Evolutionary conservation across 2,329 filamentous ascomycete genomes (phyloP).

Genomic region (Teratosphaeria epicoccoides): DNA sequence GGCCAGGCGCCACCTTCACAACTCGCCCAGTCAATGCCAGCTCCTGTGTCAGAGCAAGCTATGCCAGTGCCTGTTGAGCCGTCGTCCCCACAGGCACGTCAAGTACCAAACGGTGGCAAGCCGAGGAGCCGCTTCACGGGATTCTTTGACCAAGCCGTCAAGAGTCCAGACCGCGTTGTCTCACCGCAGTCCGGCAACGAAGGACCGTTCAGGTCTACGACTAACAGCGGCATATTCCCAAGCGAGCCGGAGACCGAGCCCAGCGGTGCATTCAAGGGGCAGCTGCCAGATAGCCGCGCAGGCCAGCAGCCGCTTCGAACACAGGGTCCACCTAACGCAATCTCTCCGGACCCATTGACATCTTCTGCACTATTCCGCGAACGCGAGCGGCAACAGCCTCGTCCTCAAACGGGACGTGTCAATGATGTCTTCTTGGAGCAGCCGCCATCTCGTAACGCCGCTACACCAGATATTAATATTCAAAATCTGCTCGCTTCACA

Average conservation of each 20-base stretch:
- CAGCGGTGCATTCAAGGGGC: constrained; percentile 4
- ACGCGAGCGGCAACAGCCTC: constrained; percentile 12
- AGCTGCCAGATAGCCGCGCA: constrained; percentile 2
- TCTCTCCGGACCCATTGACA: constrained; percentile 15
- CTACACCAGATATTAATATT: constrained; percentile 24
- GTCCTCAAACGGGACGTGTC: constrained; percentile 14
- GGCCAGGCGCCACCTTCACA: not conserved
- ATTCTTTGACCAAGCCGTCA: constrained; percentile 22
- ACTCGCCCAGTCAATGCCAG: constrained; percentile 1
- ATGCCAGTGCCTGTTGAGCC: constrained; percentile 9
- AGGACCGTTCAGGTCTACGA: constrained; percentile 3
- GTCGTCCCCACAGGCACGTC: constrained; percentile 15
- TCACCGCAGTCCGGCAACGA: constrained; percentile 14
- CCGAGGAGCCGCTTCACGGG: constrained; percentile 23
- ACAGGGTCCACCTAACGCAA: constrained; percentile 7
- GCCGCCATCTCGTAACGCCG: constrained; percentile 19
- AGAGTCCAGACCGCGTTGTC: constrained; percentile 21
- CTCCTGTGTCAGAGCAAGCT: constrained; percentile 1
- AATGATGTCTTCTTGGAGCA: constrained; percentile 18
- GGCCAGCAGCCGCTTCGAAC: constrained; percentile 6
- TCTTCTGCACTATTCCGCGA: constrained; percentile 11
- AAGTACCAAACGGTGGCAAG: constrained; percentile 16
- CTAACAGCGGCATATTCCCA: constrained; percentile 1
- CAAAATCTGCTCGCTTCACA: constrained; percentile 29
- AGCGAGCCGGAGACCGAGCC: constrained; percentile 2